Conservation (phyloP, 208 protist genomes). For the Trypanosoma vivax region DNA sequence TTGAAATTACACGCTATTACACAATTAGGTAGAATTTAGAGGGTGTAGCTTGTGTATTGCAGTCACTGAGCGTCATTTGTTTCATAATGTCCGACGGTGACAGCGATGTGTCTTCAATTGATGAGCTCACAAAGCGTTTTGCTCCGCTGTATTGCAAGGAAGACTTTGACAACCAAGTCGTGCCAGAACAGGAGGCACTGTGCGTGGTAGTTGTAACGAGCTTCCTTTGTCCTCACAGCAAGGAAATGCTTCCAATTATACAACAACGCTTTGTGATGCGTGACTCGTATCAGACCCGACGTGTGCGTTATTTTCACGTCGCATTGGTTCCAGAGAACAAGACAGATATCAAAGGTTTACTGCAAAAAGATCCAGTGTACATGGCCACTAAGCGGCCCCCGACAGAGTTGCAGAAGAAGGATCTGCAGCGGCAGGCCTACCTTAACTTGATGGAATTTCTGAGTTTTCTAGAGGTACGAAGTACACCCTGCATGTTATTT, state of each 20-base stretch:
- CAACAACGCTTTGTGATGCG: conserved; percentile 36
- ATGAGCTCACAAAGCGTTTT: conserved; percentile 43
- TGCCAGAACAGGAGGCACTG: conserved; percentile 49
- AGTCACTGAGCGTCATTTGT: background rate
- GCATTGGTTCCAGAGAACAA: conserved; percentile 60
- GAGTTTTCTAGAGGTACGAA: conserved; percentile 44
- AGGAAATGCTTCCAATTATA: conserved; percentile 26
- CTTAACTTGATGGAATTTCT: conserved; percentile 57
- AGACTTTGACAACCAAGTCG: conserved; percentile 57
- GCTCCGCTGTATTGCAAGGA: conserved; percentile 49
- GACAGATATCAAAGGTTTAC: conserved; percentile 50
- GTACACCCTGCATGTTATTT: conserved; percentile 75
- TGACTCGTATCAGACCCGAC: conserved; percentile 37
- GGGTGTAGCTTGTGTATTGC: background rate
- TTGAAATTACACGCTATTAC: background rate
- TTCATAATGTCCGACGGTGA: conserved; percentile 17
- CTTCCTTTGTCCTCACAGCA: conserved; percentile 68
- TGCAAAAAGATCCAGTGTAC: conserved; percentile 56
- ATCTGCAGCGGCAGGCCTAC: conserved; percentile 58
- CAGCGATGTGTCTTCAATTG: conserved; percentile 25
- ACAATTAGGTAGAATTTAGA: background rate
- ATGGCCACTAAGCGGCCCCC: conserved; percentile 41
- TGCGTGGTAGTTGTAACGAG: conserved; percentile 73
- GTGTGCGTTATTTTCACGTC: conserved; percentile 80
- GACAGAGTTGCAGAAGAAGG: conserved; percentile 29